Base-by-base conservation (phyloP, 1,139 yeast genomes). In the Sugiyamaella castrensis region DNA sequence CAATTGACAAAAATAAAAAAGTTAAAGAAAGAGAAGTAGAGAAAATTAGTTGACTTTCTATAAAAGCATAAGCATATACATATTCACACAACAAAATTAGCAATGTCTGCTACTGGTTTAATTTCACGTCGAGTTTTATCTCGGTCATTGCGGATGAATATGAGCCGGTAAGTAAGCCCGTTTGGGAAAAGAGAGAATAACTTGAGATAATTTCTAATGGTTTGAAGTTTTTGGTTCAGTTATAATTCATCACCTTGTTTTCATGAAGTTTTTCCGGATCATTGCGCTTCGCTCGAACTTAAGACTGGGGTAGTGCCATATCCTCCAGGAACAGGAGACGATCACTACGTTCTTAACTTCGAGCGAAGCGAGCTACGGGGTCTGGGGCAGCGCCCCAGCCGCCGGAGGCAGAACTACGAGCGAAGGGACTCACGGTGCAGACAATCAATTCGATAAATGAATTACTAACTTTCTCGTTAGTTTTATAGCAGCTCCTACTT, bases 61-160 rank as follows among this genome's bases (percentile, higher is more conserved):
- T 19, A 19, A 19, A 19, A 19, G 24, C 24, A 19, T 19, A 19
- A 19, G 24, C 24, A 19, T 19, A 19, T 19, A 19, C 5, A 19
- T 5, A 19, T 19, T 5, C 5, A n/a, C n/a, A n/a, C n/a, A 16
- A 47, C 31, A 30, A n/a, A 29, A 27, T 34, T 29, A 19, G 47
- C 37, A 48, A 56, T 56, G 59, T 55, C 59, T 31, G 53, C 58
- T 35, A 52, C 52, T 37, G 58, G 57, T 44, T 51, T 55, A 31
- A 46, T 54, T 40, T 50, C 56, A 40, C 51, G 55, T 47, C 35
- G 57, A 39, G 48, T 51, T 32, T 35, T 54, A 11, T 53, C 53
- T 32, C 56, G 56, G 27, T 42, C 56, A 32, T 42, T 48, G 36
- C 12, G 50, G 26, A 48, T 53, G 39, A 52, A 44, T 31, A 44